Evolutionary conservation across 345 rosid genomes (phyloP).

Genomic region (Alliaria petiolata): DNA sequence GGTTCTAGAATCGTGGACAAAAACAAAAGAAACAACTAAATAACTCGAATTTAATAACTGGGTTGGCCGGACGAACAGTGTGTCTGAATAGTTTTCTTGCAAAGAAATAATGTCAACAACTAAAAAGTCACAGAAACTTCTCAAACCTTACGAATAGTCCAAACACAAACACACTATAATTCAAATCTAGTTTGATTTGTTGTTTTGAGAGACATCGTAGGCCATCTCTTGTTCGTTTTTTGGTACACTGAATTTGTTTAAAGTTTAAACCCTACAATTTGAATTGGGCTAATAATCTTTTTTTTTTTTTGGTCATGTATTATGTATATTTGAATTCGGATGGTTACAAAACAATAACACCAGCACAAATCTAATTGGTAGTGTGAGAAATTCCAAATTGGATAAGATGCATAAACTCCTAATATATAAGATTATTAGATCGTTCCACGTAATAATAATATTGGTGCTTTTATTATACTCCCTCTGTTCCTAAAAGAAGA

Average conservation of each 20-base stretch:
- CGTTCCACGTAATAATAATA: not conserved
- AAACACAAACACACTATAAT: not conserved
- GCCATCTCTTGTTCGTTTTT: conserved; percentile 27
- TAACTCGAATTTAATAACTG: not conserved
- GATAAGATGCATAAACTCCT: not conserved
- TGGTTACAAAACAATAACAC: no score
- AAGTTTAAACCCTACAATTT: not conserved
- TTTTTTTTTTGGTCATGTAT: no score
- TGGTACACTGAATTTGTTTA: conserved; percentile 1
- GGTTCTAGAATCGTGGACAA: conserved; percentile 26
- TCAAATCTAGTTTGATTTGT: not conserved
- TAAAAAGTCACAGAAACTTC: conserved; percentile 19
- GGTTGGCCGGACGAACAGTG: conserved; percentile 11
- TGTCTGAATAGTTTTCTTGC: not conserved
- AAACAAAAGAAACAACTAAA: conserved; percentile 1
- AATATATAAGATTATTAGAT: not conserved
- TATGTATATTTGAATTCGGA: no score
- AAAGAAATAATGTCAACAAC: conserved; percentile 19
- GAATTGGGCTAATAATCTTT: no score
- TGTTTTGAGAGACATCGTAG: conserved; percentile 19
- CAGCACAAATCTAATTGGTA: no score
- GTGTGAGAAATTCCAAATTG: not conserved
- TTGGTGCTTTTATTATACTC: no score
- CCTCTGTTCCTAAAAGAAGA: no score
- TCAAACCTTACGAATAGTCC: conserved; percentile 20